Evolutionary conservation across 2,329 filamentous ascomycete genomes (phyloP).

Genomic region (Neopestalotiopsis sp.): DNA sequence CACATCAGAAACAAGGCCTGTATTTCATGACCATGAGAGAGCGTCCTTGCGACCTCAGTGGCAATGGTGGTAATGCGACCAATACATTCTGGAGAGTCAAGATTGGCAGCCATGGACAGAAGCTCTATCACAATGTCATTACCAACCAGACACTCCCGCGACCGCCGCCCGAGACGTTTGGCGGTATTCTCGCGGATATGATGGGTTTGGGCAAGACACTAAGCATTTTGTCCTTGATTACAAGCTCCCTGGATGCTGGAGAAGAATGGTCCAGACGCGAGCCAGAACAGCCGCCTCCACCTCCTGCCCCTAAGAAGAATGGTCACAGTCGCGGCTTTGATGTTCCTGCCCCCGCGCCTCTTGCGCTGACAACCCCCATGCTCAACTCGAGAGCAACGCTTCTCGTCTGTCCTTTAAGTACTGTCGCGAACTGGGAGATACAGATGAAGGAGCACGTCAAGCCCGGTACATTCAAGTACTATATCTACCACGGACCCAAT

Average conservation of each 20-base stretch:
- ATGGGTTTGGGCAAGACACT: constrained; percentile 90
- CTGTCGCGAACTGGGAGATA: constrained; percentile 92
- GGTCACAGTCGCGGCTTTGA: constrained; percentile 41
- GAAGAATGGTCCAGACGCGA: constrained; percentile 61
- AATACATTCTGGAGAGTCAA: constrained; percentile 80
- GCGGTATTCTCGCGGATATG: constrained; percentile 82
- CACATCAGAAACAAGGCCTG: constrained; percentile 89
- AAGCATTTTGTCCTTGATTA: constrained; percentile 81
- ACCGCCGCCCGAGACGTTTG: constrained; percentile 70
- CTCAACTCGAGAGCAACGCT: constrained; percentile 81
- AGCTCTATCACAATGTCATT: constrained; percentile 81
- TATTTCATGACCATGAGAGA: constrained; percentile 86
- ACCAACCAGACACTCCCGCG: constrained; percentile 70
- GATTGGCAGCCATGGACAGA: constrained; percentile 54
- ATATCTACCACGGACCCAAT: constrained; percentile 85
- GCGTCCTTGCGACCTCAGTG: constrained; percentile 63
- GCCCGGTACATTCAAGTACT: constrained; percentile 68
- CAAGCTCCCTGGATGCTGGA: constrained; percentile 68
- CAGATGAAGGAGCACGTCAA: constrained; percentile 86
- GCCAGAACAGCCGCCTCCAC: constrained; percentile 55
- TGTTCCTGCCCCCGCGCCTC: constrained; percentile 45
- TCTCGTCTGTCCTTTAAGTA: constrained; percentile 87
- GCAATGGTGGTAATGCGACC: constrained; percentile 59
- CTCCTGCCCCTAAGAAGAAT: constrained; percentile 45
- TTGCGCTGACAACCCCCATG: constrained; percentile 58